Conservation (phyloP, 148 eudicot genomes). For the Linanthus parryae region DNA sequence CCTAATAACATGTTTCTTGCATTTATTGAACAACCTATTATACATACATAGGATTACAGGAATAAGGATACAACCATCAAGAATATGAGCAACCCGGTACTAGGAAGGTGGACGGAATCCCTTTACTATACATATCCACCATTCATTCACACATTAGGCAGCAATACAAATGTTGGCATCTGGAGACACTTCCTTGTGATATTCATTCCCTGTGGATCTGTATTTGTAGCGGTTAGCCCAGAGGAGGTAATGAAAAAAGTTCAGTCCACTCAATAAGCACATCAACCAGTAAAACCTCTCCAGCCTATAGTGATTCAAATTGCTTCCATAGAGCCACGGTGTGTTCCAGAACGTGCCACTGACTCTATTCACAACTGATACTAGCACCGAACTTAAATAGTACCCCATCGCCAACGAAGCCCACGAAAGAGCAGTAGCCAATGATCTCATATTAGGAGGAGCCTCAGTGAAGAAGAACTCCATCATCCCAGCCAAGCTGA, state of each 20-base stretch:
- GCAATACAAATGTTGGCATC: no score
- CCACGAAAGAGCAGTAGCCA: slow-evolving; percentile 90
- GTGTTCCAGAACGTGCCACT: slow-evolving; percentile 33
- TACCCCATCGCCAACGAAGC: slow-evolving; percentile 84
- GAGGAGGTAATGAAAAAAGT: slow-evolving; percentile 53
- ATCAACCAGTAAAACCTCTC: slow-evolving; percentile 85
- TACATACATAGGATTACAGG: no score
- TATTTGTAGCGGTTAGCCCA: slow-evolving; percentile 67
- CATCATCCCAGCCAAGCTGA: slow-evolving; percentile 81
- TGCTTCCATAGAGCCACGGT: slow-evolving; percentile 75
- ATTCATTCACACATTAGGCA: no score
- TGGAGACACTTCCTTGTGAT: no score
- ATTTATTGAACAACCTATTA: no score
- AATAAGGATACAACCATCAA: no score
- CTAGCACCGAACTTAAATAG: slow-evolving; percentile 77
- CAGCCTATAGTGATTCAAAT: slow-evolving; percentile 65
- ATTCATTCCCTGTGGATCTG: slow-evolving; percentile 26
- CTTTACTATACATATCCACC: no score
- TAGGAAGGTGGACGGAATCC: no score
- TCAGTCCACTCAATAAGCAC: slow-evolving; percentile 61
- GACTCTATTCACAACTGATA: slow-evolving; percentile 47
- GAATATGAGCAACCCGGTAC: no score
- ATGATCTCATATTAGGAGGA: slow-evolving; percentile 73
- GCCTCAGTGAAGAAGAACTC: slow-evolving; percentile 97
- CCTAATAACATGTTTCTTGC: no score